Evolutionary conservation across 176 grass and related monocot species (phyloP).

Genomic region (Metroxylon sagu): DNA sequence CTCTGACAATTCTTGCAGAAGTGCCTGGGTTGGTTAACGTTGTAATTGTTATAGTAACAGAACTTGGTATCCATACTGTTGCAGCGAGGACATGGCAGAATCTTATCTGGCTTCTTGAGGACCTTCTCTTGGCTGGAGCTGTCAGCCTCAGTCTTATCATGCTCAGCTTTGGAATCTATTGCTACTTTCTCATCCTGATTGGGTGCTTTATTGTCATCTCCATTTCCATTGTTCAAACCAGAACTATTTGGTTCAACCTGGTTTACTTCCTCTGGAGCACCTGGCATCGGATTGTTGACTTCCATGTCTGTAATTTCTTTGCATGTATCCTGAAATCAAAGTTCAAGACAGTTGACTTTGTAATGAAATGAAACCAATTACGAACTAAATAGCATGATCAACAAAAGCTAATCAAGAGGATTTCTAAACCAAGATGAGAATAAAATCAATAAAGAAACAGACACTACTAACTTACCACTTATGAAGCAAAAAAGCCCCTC

Average conservation of each 20-base stretch:
- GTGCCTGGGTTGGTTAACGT: slow-evolving; percentile 82
- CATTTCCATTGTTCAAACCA: slow-evolving; percentile 14
- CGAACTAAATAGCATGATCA: too few species aligned
- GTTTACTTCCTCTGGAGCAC: slow-evolving; percentile 19
- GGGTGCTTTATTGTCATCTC: slow-evolving; percentile 22
- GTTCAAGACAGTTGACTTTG: too few species aligned
- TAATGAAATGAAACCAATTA: too few species aligned
- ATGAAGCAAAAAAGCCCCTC: too few species aligned
- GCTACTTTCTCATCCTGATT: slow-evolving; percentile 16
- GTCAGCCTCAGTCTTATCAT: slow-evolving; percentile 25
- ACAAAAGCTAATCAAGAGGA: too few species aligned
- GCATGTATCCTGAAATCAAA: not conserved
- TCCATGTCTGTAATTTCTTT: slow-evolving; percentile 16
- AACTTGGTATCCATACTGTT: slow-evolving; percentile 93
- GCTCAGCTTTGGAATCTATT: slow-evolving; percentile 22
- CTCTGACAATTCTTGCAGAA: slow-evolving; percentile 77
- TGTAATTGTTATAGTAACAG: slow-evolving; percentile 96
- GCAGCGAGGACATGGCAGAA: slow-evolving; percentile 72
- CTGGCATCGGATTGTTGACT: slow-evolving; percentile 16
- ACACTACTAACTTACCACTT: too few species aligned
- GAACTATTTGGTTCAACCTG: slow-evolving; percentile 5
- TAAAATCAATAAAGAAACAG: too few species aligned
- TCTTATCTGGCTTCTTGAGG: slow-evolving; percentile 65
- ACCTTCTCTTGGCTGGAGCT: slow-evolving; percentile 30
- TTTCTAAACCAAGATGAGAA: too few species aligned